These are phyloP conservation scores for Pholiota adiposa DNA, from an alignment of 1,284 basidiomycete species.

Conservation along the genomic window DNA sequence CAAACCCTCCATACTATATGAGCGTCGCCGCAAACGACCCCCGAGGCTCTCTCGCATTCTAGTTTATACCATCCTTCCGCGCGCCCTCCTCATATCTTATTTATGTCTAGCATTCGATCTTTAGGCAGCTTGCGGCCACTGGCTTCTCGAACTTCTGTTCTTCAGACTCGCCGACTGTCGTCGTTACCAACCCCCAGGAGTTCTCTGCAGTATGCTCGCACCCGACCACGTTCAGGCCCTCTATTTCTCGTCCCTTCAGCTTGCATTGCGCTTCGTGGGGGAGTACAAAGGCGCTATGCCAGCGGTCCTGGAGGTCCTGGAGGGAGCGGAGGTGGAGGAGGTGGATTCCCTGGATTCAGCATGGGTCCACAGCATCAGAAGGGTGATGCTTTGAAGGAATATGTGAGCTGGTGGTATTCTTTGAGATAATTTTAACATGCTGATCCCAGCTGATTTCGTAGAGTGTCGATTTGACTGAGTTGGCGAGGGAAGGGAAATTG, in stretches of 20 bases:
- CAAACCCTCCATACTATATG: neutral
- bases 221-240: slow-evolving; percentile 25
- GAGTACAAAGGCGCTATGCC: slow-evolving; percentile 24
- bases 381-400: slow-evolving; percentile 85
- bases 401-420: slow-evolving; percentile 50
- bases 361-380: slow-evolving; percentile 66
- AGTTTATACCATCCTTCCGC: neutral
- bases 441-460: slow-evolving; percentile 30
- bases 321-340: slow-evolving; percentile 30
- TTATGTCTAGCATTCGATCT: slow-evolving; percentile 1
- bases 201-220: slow-evolving; percentile 22
- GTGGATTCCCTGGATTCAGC: slow-evolving; percentile 62
- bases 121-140: slow-evolving; percentile 3
- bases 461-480: slow-evolving; percentile 84
- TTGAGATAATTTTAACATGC: neutral
- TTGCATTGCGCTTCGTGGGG: slow-evolving; percentile 21
- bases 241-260: slow-evolving; percentile 29
- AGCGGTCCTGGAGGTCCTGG: slow-evolving; percentile 19
- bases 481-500: slow-evolving; percentile 83
- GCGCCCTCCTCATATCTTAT: neutral
- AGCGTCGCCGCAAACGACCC: neutral
- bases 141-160: neutral
- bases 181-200: neutral
- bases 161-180: slow-evolving; percentile 7
- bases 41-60: neutral